These are phyloP conservation scores for Kondoa subrosea DNA, from an alignment of 768 basidiomycete genomes.

Conservation along the genomic window DNA sequence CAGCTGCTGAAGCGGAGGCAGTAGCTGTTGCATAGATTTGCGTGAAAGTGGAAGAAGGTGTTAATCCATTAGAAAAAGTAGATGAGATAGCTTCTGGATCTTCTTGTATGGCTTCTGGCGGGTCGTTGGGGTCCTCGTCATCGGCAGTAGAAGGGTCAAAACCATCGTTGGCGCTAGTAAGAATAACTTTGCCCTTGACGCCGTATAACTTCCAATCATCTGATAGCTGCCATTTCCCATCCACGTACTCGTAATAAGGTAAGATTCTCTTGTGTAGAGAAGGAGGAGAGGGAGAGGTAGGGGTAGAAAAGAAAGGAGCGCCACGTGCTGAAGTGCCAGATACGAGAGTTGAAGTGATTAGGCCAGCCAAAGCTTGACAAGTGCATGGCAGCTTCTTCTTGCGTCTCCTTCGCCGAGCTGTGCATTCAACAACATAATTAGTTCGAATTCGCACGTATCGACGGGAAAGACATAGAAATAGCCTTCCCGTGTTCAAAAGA, in stretches of 20 bases:
- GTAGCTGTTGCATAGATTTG: background rate
- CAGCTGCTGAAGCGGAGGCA: background rate
- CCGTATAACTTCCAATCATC: background rate
- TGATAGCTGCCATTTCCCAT: background rate
- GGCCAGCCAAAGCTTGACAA: background rate
- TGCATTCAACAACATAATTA: too few relatives aligned
- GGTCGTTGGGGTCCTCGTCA: background rate
- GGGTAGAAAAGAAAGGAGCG: background rate
- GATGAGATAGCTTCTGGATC: background rate
- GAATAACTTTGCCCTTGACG: background rate
- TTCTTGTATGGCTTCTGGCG: background rate
- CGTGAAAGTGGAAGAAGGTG: too few relatives aligned
- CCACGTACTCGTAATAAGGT: background rate
- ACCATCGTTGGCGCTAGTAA: too few relatives aligned
- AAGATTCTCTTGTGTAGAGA: background rate
- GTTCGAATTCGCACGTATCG: too few relatives aligned
- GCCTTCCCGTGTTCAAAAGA: too few relatives aligned
- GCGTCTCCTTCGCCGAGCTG: too few relatives aligned
- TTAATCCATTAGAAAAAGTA: background rate
- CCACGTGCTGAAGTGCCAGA: background rate
- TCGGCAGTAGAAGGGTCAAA: background rate
- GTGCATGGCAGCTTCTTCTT: background rate
- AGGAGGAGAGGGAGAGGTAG: background rate
- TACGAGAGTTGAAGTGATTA: background rate
- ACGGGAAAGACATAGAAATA: too few relatives aligned